Evolutionary conservation across 495 filamentous ascomycete genomes (phyloP).

Genomic region (Pseudevernia furfuracea): DNA sequence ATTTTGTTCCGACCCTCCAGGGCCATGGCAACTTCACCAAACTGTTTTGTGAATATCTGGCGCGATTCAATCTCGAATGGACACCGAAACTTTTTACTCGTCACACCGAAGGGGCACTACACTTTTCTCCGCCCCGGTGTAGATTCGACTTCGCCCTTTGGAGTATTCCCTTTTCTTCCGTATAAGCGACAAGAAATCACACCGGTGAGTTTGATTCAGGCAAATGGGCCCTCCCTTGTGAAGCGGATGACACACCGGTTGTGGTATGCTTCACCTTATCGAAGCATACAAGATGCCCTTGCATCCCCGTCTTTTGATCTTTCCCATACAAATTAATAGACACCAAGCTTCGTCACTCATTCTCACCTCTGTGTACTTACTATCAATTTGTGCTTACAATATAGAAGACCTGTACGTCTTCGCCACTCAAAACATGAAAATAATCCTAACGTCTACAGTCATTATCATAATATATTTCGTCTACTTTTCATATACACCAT

Average conservation of each 20-base stretch:
- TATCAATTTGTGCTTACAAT: background rate
- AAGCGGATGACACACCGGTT: background rate
- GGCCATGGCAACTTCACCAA: background rate
- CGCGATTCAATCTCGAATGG: background rate
- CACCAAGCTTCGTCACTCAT: background rate
- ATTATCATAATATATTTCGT: too few species aligned
- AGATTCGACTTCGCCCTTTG: conserved; percentile 1
- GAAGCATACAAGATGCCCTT: background rate
- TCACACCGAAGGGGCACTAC: conserved; percentile 7
- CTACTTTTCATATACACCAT: background rate
- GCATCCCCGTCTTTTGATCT: background rate
- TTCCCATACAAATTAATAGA: background rate
- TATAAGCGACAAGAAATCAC: background rate
- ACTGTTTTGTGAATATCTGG: background rate
- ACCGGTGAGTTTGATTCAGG: background rate
- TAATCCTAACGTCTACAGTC: background rate
- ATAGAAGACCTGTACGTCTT: background rate
- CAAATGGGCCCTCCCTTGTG: background rate
- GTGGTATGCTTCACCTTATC: background rate
- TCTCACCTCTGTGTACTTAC: background rate
- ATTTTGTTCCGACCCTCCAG: background rate
- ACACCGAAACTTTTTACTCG: background rate
- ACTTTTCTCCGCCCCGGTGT: background rate
- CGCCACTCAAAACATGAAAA: background rate
- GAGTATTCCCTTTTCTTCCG: conserved; percentile 1